Evolutionary conservation across 192 early-diverging fungal species (phyloP).

Genomic region (Gorgonomyces haynaldii): DNA sequence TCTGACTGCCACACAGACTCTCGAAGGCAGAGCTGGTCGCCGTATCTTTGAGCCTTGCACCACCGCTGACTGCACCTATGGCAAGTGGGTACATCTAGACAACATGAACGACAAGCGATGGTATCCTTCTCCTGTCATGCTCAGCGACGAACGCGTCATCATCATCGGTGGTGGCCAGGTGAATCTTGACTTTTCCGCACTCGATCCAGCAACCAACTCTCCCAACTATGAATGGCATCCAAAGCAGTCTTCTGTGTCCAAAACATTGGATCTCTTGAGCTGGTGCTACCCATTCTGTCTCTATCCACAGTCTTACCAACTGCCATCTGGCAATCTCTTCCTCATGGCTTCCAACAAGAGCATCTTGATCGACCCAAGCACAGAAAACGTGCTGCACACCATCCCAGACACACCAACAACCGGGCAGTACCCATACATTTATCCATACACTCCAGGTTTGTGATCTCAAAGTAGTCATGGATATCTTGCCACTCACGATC

Average conservation of each 20-base stretch:
- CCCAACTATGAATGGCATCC: slow-evolving; percentile 32
- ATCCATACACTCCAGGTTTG: slow-evolving; percentile 19
- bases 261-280: slow-evolving; percentile 2
- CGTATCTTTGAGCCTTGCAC: slow-evolving; percentile 9
- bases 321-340: slow-evolving; percentile 25
- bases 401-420: slow-evolving; percentile 4
- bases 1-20: background rate
- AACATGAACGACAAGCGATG: slow-evolving; percentile 20
- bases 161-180: slow-evolving; percentile 10
- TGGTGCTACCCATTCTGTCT: slow-evolving; percentile 15
- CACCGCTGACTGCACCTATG: background rate
- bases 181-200: slow-evolving; percentile 17
- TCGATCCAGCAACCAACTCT: slow-evolving; percentile 7
- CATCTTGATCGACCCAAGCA: background rate
- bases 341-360: slow-evolving; percentile 22
- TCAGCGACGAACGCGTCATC: slow-evolving; percentile 7
- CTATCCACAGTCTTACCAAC: slow-evolving; percentile 16
- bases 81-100: slow-evolving; percentile 11
- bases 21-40: slow-evolving; percentile 8
- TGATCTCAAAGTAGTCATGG: slow-evolving; percentile 10
- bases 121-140: slow-evolving; percentile 28
- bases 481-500: slow-evolving; percentile 18
- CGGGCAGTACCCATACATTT: slow-evolving; percentile 16
- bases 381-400: background rate
- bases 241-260: background rate